Evolutionary conservation across 345 rosid genomes (phyloP).

Genomic region (Triadica sebifera): DNA sequence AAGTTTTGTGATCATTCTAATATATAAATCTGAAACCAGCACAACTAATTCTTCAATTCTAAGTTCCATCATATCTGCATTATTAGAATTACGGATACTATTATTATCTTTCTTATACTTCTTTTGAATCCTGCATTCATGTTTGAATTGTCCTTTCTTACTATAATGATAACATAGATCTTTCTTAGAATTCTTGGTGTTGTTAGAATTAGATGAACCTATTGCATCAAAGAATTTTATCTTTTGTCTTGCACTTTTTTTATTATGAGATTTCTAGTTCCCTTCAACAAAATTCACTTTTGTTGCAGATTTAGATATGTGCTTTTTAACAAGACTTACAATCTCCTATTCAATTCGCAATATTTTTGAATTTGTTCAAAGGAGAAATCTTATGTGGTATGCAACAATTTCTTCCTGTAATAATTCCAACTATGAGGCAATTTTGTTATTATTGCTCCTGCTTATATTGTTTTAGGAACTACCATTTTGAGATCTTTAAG

Average conservation of each 20-base stretch:
- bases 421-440: neutral
- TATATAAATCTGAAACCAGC: too few relatives aligned
- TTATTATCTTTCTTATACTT: neutral
- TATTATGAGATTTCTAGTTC: neutral
- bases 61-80: neutral
- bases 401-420: constrained; percentile 1
- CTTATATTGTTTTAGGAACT: neutral
- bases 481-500: neutral
- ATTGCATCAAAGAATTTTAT: neutral
- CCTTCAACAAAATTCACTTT: neutral
- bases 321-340: neutral
- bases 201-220: neutral
- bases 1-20: too few relatives aligned
- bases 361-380: neutral
- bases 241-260: neutral
- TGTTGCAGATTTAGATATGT: neutral
- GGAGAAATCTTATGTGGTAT: neutral
- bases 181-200: too few relatives aligned
- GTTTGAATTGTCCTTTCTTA: neutral
- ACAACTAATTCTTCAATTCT: neutral
- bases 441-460: neutral
- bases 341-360: constrained; percentile 1
- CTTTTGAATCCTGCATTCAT: neutral
- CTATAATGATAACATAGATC: neutral
- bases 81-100: neutral